Evolutionary conservation across 1,139 yeast species (phyloP), one percentile per base, ranked within the genome.

Genomic region (Yamadazyma blattariae): DNA sequence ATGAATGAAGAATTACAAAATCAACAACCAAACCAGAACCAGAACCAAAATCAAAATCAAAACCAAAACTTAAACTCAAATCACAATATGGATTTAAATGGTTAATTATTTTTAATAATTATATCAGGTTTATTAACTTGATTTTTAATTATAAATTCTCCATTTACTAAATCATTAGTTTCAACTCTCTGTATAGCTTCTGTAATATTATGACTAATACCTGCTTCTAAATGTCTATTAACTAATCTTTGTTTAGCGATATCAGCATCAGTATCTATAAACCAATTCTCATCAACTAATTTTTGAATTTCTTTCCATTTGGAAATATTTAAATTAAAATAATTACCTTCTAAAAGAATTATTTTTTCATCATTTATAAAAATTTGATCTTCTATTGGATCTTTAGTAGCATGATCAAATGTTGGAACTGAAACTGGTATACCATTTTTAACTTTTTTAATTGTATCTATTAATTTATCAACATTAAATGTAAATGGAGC

Each of bases 401-500:
- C 92, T 50, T 80, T 79, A 29, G 67, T 46, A 7, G 64, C 56
- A 55, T 89, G 96, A 31, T 32, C 36, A 25, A 37, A 37, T 5
- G 36, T 30, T 7, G 40, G 40, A 8, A 26, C 18, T 7, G 11
- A 12, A 2, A 35, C 30, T 10, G 31, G 7, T n/a, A 22, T 20
- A 9, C 36, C 38, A 16, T 27, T 17, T 17, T 44, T 51, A 16
- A 64, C 38, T 14, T 38, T 36, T 14, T 43, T 38, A 1, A 67
- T 56, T 18, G 53, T 44, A 2, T 40, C 40, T 14, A 64, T 47
- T 40, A 67, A 63, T 12, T 52, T 53, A 10, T 57, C 51, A 5
- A 85, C 74, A 53, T 89, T 89, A 59, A 90, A 90, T 0, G 97
- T 88, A 50, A 74, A 77, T 1, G 96, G 94, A 0, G 96, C 85